Conservation (phyloP, 768 basidiomycete species). For the Boletus pseudo-olivaceus region DNA sequence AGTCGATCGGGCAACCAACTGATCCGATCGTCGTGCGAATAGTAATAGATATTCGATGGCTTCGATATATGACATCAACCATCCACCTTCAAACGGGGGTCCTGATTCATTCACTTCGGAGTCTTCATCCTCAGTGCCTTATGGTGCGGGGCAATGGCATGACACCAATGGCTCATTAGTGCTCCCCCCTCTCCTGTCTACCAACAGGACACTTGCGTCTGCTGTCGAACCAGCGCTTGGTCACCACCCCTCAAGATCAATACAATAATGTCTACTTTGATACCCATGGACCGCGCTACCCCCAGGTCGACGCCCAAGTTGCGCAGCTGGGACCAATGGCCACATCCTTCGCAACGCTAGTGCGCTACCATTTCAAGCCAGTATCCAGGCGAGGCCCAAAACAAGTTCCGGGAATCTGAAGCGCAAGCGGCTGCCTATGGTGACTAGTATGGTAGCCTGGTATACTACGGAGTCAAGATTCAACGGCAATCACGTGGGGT, state of each 20-base stretch:
- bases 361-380: constrained; percentile 31
- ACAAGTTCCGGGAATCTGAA: constrained; percentile 57
- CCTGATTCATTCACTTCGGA: constrained; percentile 63
- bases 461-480: constrained; percentile 30
- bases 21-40: constrained; percentile 29
- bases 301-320: constrained; percentile 41
- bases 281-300: constrained; percentile 14
- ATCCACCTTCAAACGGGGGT: constrained; percentile 44
- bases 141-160: constrained; percentile 50
- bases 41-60: constrained; percentile 69
- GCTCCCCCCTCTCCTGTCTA: constrained; percentile 71
- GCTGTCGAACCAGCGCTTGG: constrained; percentile 43
- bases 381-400: constrained; percentile 46
- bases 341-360: constrained; percentile 37
- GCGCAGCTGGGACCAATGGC: constrained; percentile 36
- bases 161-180: constrained; percentile 71
- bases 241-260: constrained; percentile 35
- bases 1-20: constrained; percentile 5
- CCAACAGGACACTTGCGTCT: constrained; percentile 50
- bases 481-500: constrained; percentile 54
- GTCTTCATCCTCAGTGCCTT: constrained; percentile 37
- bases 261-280: constrained; percentile 27
- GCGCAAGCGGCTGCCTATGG: constrained; percentile 39
- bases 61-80: constrained; percentile 76
- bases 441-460: constrained; percentile 27